phyloP scores from a whole-genome alignment of 176 grass and related monocot genomes.

The Phragmites australis region DNA sequence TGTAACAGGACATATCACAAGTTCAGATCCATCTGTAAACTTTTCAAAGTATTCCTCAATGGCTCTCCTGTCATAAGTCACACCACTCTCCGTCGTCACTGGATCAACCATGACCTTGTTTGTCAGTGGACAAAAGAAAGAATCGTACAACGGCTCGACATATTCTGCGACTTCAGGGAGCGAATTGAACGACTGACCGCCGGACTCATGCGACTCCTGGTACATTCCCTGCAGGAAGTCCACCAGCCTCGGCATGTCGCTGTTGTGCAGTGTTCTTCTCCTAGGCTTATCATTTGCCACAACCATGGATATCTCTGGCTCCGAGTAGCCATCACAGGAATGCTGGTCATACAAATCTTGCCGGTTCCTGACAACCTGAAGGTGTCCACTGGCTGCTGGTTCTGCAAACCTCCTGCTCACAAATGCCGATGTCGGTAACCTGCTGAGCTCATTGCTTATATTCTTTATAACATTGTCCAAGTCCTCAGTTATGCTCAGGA shows the following conservation, averaged over 20 bases:
- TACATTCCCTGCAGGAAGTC: slow-evolving; percentile 66
- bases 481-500: slow-evolving; percentile 55
- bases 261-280: slow-evolving; percentile 33
- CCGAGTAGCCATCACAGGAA: slow-evolving; percentile 14
- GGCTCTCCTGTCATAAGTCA: slow-evolving; percentile 81
- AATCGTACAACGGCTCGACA: slow-evolving; percentile 81
- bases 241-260: slow-evolving; percentile 57
- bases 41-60: slow-evolving; percentile 71
- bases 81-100: slow-evolving; percentile 73
- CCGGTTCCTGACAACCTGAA: slow-evolving; percentile 28
- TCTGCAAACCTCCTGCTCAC: slow-evolving; percentile 42
- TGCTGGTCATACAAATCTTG: slow-evolving; percentile 21
- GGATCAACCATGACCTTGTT: slow-evolving; percentile 92
- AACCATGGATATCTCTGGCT: slow-evolving; percentile 24
- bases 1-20: slow-evolving; percentile 72
- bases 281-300: slow-evolving; percentile 17
- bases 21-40: slow-evolving; percentile 50
- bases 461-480: slow-evolving; percentile 64
- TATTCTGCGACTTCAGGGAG: slow-evolving; percentile 63
- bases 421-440: slow-evolving; percentile 52
- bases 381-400: slow-evolving; percentile 5
- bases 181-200: slow-evolving; percentile 39
- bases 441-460: slow-evolving; percentile 66
- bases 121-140: slow-evolving; percentile 88
- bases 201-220: slow-evolving; percentile 44